Base-by-base conservation (phyloP, 208 protist genomes). In the Wallacemonas rigidus region DNA sequence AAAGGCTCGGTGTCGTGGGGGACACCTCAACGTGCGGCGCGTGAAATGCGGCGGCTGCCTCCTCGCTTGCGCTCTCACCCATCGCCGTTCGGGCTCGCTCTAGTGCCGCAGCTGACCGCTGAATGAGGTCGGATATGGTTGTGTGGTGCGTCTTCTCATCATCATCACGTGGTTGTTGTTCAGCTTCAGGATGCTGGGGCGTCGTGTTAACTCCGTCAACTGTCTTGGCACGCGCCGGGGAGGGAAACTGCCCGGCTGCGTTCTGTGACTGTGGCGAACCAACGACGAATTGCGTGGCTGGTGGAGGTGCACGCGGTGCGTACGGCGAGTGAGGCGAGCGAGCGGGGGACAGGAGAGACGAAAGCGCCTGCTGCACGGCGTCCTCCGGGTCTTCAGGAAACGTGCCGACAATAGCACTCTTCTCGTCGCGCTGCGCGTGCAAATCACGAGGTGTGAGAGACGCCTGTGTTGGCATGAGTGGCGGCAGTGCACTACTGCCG, bases 51-150 rank as follows among this genome's bases (percentile, higher is more conserved):
- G 8, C 39, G 7, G 38, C 35, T 15, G 56, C 35, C 9, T 4
- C 40, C 0, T 5, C 64, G 12, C 50, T 38, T 1, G 14, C 26
- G 35, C 51, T 36, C 47, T 43, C 63, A 39, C 9, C 39, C 43
- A 65, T 65, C 4, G 86, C 39, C 4, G 74, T 61, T 67, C 80
- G 72, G 41, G 75, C 88, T 9, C 81, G 50, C 40, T 62, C 57
- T 45, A 93, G 75, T 3, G 79, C 85, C 1, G 57, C 72, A 14
- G 64, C 75, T 0, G 82, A 85, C 4, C 72, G 74, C 55, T 75
- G 67, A 44, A 89, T 58, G 40, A 82, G 74, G 6, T 40, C 48
- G 8, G 64, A 55, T 65, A 81, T 56, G n/a, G 40, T 44, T 26
- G 8, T 41, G 3, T 3, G 44, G 38, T 65, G 60, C 43, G 51